A percentile compares a stretch with the other conserved stretches of the same genome.
Evolutionary conservation across 495 filamentous ascomycete species (phyloP).

Genomic region (Penicillium atrosanguineum): DNA sequence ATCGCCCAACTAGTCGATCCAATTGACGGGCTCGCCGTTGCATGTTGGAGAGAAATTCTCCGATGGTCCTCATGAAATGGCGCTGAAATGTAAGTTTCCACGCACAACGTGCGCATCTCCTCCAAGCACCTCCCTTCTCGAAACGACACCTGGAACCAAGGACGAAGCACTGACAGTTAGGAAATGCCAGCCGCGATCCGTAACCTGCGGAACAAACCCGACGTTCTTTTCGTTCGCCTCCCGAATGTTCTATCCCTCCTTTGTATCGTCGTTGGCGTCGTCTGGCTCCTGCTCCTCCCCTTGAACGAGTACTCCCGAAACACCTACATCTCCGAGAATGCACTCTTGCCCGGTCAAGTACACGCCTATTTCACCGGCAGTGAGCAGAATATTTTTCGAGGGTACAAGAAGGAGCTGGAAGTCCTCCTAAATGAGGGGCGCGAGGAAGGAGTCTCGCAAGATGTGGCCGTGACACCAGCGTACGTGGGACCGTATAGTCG

Average conservation of each 20-base stretch:
- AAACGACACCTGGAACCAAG: constrained; percentile 17
- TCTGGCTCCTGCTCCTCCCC: constrained; percentile 90
- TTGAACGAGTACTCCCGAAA: constrained; percentile 86
- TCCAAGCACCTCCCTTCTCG: constrained; percentile 1
- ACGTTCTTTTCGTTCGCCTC: constrained; percentile 39
- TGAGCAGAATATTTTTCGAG: constrained; percentile 92
- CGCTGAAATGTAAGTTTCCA: constrained; percentile 41
- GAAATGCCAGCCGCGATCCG: constrained; percentile 37
- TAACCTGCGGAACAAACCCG: constrained; percentile 44
- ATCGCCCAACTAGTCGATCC: constrained; percentile 7
- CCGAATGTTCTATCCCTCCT: constrained; percentile 65
- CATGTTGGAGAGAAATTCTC: constrained; percentile 16
- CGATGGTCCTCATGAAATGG: constrained; percentile 33
- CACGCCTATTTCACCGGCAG: constrained; percentile 96
- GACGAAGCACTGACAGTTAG: constrained; percentile 14
- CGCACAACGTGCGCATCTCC: neutral
- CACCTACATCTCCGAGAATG: constrained; percentile 98
- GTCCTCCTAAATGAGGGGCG: constrained; percentile 29
- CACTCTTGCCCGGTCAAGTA: constrained; percentile 90
- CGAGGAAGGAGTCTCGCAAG: constrained; percentile 12
- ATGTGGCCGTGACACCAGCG: constrained; percentile 41
- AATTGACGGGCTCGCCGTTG: constrained; percentile 11
- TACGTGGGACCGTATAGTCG: constrained; percentile 22
- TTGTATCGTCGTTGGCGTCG: constrained; percentile 85
- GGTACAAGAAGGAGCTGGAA: constrained; percentile 82